Base-by-base conservation (phyloP, 163 green algal species). In the Prototheca cutis region DNA sequence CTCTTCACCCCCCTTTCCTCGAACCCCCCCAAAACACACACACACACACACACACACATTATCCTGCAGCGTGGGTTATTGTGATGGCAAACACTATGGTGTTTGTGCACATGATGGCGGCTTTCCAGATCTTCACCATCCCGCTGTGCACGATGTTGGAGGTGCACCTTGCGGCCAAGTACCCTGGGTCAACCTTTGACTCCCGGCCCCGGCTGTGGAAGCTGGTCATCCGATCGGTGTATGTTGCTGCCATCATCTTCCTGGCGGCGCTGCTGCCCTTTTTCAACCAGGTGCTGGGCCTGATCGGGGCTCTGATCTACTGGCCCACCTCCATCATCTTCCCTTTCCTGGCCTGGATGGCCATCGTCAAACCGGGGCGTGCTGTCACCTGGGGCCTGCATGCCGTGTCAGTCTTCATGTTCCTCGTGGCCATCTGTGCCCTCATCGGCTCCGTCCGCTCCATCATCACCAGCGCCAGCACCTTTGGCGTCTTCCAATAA, bases 271-370 rank as follows among this genome's bases (percentile, higher is more conserved):
- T 55, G 29, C 13, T 69, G 18, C 67, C 67, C 40, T 78, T 75
- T 53, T 60, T 74, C 15, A 36, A 8, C 23, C 36, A 67, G 53
- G 61, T 74, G 28, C 28, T 70, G 1, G 61, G 51, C 4, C 40
- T 76, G 5, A 53, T 73, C 15, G 71, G 71, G 23, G 67, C 67
- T 3, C 19, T 76, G 18, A 61, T 61, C 25, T 79, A 73, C 59
- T 75, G 66, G 62, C 71, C 71, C 6, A 40, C 63, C 1, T 65
- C 62, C 7, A 53, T 76, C 8, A 65, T 58, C 48, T 70, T 70
- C 27, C 71, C 71, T 0, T 54, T 79, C 47, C 29, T 45, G 18
- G 52, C 62, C 27, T 73, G 53, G 51, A 55, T 62, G 4, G 17
- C n/a, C 0, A 17, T 64, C 10, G 67, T 53, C 51, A 6, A 27